Percentiles rank a stretch among this genome's conserved stretches.
phyloP scores from a whole-genome alignment of 1,284 basidiomycete genomes.

The Farysia itapuensis region DNA sequence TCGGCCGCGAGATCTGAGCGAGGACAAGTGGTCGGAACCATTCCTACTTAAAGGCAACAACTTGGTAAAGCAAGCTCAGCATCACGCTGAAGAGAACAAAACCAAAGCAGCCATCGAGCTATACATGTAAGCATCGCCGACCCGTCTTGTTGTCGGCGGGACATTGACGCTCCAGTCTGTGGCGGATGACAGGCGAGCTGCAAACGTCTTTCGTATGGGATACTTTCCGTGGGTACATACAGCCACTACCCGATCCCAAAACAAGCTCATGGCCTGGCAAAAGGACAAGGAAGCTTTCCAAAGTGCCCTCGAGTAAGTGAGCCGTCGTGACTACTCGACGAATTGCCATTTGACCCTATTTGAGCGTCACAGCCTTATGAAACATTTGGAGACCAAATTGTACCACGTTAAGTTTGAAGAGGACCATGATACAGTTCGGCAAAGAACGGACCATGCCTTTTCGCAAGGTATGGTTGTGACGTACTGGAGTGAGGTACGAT shows the following conservation, averaged over 20 bases:
- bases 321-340: neutral
- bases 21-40: slow-evolving; percentile 25
- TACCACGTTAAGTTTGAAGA: too few species aligned
- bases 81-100: neutral
- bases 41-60: slow-evolving; percentile 15
- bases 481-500: too few species aligned
- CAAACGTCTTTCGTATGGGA: slow-evolving; percentile 20
- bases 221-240: slow-evolving; percentile 34
- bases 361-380: too few species aligned
- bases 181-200: slow-evolving; percentile 29
- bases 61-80: slow-evolving; percentile 6
- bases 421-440: too few species aligned
- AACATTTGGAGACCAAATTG: too few species aligned
- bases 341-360: too few species aligned
- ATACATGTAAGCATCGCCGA: slow-evolving; percentile 27
- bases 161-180: too few species aligned
- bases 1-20: slow-evolving; percentile 8
- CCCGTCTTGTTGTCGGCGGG: too few species aligned
- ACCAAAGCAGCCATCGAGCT: slow-evolving; percentile 5
- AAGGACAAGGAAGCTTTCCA: slow-evolving; percentile 15
- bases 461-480: too few species aligned
- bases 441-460: too few species aligned
- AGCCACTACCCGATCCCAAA: slow-evolving; percentile 8
- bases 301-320: slow-evolving; percentile 8
- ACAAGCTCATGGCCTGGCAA: slow-evolving; percentile 21